These are phyloP conservation scores for Aspergillus terreus DNA, from an alignment of 2,329 filamentous ascomycete species.

Conservation along the genomic window DNA sequence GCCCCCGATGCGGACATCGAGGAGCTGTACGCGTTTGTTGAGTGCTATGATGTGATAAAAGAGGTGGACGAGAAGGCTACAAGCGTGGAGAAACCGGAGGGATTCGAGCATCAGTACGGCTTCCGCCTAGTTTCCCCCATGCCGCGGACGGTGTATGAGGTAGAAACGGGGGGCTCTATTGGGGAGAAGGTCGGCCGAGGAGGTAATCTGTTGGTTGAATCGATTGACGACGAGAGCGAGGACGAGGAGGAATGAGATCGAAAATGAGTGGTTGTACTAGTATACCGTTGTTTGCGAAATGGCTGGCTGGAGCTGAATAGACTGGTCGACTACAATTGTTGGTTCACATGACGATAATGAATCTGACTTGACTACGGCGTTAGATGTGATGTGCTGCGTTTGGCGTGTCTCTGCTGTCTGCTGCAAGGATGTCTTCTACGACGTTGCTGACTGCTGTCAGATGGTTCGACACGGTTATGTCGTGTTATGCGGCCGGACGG, in stretches of 20 bases:
- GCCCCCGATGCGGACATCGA: slow-evolving; percentile 67
- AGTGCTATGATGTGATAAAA: slow-evolving; percentile 71
- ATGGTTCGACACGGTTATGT: too few relatives aligned
- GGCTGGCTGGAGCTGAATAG: too few relatives aligned
- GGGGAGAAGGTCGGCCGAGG: slow-evolving; percentile 73
- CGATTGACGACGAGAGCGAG: slow-evolving; percentile 53
- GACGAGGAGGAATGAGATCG: slow-evolving; percentile 37
- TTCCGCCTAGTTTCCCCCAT: slow-evolving; percentile 84
- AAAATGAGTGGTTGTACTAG: slow-evolving; percentile 4
- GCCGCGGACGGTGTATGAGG: slow-evolving; percentile 75
- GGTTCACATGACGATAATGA: too few relatives aligned
- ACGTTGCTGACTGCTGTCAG: too few relatives aligned
- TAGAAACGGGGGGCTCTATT: slow-evolving; percentile 64
- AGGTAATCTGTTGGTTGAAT: slow-evolving; percentile 86
- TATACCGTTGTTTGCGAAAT: neutral
- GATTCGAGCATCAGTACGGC: slow-evolving; percentile 75
- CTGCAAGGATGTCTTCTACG: too few relatives aligned
- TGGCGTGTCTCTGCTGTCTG: too few relatives aligned
- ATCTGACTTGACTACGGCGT: too few relatives aligned
- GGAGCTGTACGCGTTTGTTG: slow-evolving; percentile 92
- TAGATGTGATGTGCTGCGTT: too few relatives aligned
- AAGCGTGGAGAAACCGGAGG: slow-evolving; percentile 53
- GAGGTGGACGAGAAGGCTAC: slow-evolving; percentile 31
- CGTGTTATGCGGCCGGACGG: too few relatives aligned
- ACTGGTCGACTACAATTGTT: too few relatives aligned